A percentile compares a stretch with the other conserved stretches of the same genome.
Conservation (phyloP, 345 rosid genomes). For the Camelina laxa region DNA sequence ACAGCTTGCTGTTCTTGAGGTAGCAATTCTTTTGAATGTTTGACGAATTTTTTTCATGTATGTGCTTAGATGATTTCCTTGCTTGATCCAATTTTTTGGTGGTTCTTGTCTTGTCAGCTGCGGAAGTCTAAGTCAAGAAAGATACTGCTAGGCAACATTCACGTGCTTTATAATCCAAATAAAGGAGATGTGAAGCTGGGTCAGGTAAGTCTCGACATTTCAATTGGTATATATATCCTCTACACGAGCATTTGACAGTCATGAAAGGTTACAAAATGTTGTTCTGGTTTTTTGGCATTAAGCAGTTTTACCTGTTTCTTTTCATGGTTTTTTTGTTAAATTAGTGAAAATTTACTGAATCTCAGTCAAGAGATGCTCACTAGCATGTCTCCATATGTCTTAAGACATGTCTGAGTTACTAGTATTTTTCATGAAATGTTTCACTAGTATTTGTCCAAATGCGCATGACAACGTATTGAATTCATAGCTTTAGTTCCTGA, state of each 20-base stretch:
- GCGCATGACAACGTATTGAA: not conserved
- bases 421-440: slow-evolving; percentile 8
- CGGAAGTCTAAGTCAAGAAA: slow-evolving; percentile 56
- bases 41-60: not conserved
- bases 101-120: slow-evolving; percentile 64
- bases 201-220: slow-evolving; percentile 56
- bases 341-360: not conserved
- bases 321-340: not conserved
- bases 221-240: slow-evolving; percentile 17
- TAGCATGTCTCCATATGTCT: not conserved
- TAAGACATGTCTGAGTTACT: not conserved
- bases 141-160: slow-evolving; percentile 71
- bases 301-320: slow-evolving; percentile 22
- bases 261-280: slow-evolving; percentile 22
- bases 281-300: slow-evolving; percentile 9
- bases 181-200: slow-evolving; percentile 83
- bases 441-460: not conserved
- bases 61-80: slow-evolving; percentile 34
- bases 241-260: not conserved
- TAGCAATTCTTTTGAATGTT: slow-evolving; percentile 31
- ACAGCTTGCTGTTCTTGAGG: slow-evolving; percentile 80
- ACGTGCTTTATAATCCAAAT: slow-evolving; percentile 69
- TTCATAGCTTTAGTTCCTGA: slow-evolving; percentile 16
- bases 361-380: slow-evolving; percentile 9
- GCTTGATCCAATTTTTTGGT: slow-evolving; percentile 46